phyloP scores from a whole-genome alignment of 306 rosid genomes.

The Chamaecrista fasciculata region DNA sequence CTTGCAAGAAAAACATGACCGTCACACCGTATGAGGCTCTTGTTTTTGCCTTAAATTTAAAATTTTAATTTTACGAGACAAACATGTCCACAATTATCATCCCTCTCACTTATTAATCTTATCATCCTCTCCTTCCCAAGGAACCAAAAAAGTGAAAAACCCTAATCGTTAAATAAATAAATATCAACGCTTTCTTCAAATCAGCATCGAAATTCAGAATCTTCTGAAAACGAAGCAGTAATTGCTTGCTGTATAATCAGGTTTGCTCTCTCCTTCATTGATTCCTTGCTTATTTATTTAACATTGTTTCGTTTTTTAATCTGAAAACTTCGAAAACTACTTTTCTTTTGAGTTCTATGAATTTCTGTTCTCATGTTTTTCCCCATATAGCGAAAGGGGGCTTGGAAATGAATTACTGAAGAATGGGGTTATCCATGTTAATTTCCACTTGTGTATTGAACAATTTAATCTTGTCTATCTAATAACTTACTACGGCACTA shows the following conservation, averaged over 20 bases:
- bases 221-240: neutral
- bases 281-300: neutral
- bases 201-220: neutral
- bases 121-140: constrained; percentile 23
- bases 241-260: constrained; percentile 31
- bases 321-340: neutral
- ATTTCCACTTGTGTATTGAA: neutral
- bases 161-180: too few relatives aligned
- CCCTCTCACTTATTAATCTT: too few relatives aligned
- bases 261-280: constrained; percentile 20
- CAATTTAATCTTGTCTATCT: neutral
- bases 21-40: constrained; percentile 23
- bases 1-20: neutral
- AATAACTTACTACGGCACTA: neutral
- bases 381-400: neutral
- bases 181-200: too few relatives aligned
- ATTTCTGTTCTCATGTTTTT: neutral
- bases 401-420: neutral
- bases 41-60: neutral
- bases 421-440: neutral
- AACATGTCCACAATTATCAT: constrained; percentile 32
- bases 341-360: neutral
- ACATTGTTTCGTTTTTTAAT: neutral
- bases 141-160: too few relatives aligned
- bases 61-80: too few relatives aligned